phyloP scores from a whole-genome alignment of 495 filamentous ascomycete species.

The Paragyromitra xinjiangensis region DNA sequence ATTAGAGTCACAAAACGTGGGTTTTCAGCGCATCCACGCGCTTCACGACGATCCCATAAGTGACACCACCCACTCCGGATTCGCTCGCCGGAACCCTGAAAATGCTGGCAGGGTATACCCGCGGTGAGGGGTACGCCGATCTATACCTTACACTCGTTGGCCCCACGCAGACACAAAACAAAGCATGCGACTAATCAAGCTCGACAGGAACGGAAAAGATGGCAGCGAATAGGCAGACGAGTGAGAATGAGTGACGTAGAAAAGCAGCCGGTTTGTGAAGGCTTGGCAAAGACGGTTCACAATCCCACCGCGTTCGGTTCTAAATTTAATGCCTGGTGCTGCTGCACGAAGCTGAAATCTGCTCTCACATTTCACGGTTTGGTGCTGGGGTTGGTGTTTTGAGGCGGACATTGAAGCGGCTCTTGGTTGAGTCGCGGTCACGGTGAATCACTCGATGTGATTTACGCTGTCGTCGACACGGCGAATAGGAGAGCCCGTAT shows the following conservation, averaged over 20 bases:
- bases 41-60: conserved; percentile 7
- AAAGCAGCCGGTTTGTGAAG: conserved; percentile 25
- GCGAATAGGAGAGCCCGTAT: background rate
- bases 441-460: background rate
- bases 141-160: conserved; percentile 22
- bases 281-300: conserved; percentile 28
- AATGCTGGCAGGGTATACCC: conserved; percentile 24
- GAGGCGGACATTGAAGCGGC: background rate
- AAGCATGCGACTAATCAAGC: conserved; percentile 31
- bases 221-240: conserved; percentile 31
- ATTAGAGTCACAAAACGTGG: conserved; percentile 2
- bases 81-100: conserved; percentile 13
- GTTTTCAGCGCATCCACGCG: background rate
- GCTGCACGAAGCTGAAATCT: background rate
- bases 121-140: conserved; percentile 34
- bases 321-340: conserved; percentile 17
- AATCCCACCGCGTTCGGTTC: conserved; percentile 28
- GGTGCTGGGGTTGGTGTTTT: background rate
- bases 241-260: conserved; percentile 39
- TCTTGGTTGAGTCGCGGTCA: background rate
- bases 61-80: conserved; percentile 6
- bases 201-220: background rate
- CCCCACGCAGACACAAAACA: conserved; percentile 15
- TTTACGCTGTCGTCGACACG: background rate
- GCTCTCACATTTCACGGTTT: background rate